Evolutionary conservation across 73 alveolate species (phyloP).

Genomic region (Tetrahymena malaccensis): DNA sequence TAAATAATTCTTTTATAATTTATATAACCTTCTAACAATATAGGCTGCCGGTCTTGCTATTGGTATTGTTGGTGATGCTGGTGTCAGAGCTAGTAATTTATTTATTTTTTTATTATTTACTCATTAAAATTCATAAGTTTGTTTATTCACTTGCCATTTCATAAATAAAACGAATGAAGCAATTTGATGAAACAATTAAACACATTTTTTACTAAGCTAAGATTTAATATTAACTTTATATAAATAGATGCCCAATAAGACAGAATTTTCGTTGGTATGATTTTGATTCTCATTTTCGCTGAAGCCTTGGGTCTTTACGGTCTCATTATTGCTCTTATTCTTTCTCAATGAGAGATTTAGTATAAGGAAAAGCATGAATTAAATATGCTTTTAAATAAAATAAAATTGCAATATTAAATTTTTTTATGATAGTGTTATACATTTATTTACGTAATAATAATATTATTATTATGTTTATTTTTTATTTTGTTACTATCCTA

Average conservation of each 20-base stretch:
- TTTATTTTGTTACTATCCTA: neutral
- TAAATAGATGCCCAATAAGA: constrained; percentile 85
- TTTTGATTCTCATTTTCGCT: constrained; percentile 92
- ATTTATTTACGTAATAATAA: neutral
- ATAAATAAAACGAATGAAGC: neutral
- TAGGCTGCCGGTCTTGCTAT: constrained; percentile 98
- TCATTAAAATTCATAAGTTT: neutral
- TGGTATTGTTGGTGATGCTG: constrained; percentile 99
- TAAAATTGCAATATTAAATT: neutral
- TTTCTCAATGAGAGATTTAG: constrained; percentile 40
- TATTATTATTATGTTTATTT: neutral
- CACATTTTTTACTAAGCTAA: neutral
- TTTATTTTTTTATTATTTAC: neutral
- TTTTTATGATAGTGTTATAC: neutral
- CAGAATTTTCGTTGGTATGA: constrained; percentile 96
- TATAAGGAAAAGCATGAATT: neutral
- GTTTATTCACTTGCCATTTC: neutral
- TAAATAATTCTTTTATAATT: neutral
- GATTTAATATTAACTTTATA: neutral
- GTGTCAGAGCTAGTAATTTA: constrained; percentile 87
- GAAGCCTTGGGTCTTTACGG: constrained; percentile 98
- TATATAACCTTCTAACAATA: neutral
- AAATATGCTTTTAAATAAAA: neutral
- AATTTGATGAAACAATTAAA: neutral
- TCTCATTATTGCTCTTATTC: constrained; percentile 84